These are phyloP conservation scores for Penicillium sp. DNA, from an alignment of 2,329 filamentous ascomycete genomes.

Conservation along the genomic window DNA sequence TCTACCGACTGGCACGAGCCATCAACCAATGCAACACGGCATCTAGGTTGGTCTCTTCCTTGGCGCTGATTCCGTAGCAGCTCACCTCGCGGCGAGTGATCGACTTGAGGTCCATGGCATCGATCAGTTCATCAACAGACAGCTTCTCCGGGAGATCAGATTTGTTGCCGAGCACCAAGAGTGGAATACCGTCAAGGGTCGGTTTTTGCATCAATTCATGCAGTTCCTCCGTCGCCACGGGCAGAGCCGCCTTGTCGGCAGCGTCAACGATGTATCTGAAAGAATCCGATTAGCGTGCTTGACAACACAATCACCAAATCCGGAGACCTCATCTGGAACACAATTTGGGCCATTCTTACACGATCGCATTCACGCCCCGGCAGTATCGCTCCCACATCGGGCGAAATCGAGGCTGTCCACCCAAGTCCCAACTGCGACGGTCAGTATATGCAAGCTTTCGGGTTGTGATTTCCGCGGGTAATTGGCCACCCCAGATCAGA, in stretches of 20 bases:
- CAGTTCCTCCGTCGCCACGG: conserved; percentile 84
- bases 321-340: neutral
- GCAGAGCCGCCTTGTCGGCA: conserved; percentile 72
- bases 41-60: conserved; percentile 97
- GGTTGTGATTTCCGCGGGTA: neutral
- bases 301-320: neutral
- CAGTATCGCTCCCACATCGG: conserved; percentile 99
- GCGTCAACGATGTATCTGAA: conserved; percentile 89
- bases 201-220: conserved; percentile 81
- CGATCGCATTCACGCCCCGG: conserved; percentile 92
- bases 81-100: conserved; percentile 91
- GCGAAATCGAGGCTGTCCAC: conserved; percentile 91
- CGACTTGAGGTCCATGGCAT: conserved; percentile 79
- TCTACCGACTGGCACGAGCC: conserved; percentile 71
- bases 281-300: neutral
- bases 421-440: conserved; percentile 74
- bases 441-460: conserved; percentile 10
- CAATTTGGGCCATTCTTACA: conserved; percentile 47
- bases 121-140: conserved; percentile 91
- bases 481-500: neutral
- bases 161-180: conserved; percentile 94
- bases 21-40: conserved; percentile 96
- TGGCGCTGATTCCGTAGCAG: conserved; percentile 97
- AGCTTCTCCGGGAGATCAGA: conserved; percentile 88
- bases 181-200: conserved; percentile 78